Evolutionary conservation across 2,329 filamentous ascomycete genomes (phyloP).

Genomic region (Coniochaeta sp.): DNA sequence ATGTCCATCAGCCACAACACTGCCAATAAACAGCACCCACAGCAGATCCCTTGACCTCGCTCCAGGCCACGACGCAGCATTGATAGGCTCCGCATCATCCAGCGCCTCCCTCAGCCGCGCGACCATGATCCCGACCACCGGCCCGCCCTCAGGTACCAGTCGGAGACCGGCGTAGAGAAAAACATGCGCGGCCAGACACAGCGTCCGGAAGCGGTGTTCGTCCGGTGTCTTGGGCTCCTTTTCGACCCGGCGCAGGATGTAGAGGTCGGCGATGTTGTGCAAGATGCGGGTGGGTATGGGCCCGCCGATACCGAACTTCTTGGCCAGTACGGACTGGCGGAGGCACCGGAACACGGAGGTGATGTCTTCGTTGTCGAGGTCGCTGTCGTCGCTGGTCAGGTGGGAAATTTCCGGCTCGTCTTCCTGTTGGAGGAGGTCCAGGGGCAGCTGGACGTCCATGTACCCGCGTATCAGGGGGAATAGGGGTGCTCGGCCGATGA

Average conservation of each 20-base stretch:
- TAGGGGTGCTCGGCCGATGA: not conserved
- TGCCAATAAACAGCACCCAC: not conserved
- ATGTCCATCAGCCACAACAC: not conserved
- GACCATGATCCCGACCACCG: not conserved
- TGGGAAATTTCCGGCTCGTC: not conserved
- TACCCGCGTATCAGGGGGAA: not conserved
- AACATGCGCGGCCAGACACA: not conserved
- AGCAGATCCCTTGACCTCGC: not conserved
- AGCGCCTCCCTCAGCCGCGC: too few species aligned
- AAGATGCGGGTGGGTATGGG: not conserved
- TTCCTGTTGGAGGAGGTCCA: not conserved
- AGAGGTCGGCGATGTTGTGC: not conserved
- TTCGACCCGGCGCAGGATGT: not conserved
- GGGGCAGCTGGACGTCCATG: not conserved
- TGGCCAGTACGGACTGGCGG: not conserved
- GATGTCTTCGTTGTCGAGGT: not conserved
- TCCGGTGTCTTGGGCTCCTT: not conserved
- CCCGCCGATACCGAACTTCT: not conserved
- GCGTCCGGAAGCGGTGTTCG: not conserved
- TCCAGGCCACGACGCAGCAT: not conserved
- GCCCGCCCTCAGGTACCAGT: not conserved
- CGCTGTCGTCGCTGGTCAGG: not conserved
- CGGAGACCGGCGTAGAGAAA: not conserved
- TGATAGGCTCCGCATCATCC: too few species aligned
- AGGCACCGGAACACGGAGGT: not conserved